phyloP scores from a whole-genome alignment of 192 early-diverging fungal genomes.

The Lobosporangium transversale region DNA sequence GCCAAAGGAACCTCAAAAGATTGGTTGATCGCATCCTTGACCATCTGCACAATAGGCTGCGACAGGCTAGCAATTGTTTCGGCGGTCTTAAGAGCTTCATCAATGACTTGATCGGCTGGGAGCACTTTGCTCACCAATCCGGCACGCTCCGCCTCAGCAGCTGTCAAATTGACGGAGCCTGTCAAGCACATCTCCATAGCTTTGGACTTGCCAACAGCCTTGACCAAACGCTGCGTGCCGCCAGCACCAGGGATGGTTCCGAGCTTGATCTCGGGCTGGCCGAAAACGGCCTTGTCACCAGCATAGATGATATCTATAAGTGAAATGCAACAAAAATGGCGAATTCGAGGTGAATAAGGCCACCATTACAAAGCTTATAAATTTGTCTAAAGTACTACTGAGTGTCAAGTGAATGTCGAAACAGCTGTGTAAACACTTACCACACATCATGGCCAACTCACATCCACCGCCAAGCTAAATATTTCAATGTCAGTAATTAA shows the following conservation, averaged over 20 bases:
- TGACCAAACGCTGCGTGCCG: slow-evolving; percentile 86
- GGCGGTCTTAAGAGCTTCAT: slow-evolving; percentile 91
- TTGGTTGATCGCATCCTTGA: slow-evolving; percentile 96
- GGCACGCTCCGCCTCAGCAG: slow-evolving; percentile 83
- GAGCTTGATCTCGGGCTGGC: slow-evolving; percentile 98
- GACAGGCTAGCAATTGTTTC: slow-evolving; percentile 87
- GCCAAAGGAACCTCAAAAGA: slow-evolving; percentile 88
- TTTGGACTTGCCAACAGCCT: slow-evolving; percentile 96
- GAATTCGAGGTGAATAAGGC: too few species aligned
- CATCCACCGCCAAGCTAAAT: slow-evolving; percentile 94
- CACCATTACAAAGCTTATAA: too few species aligned
- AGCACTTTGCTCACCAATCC: slow-evolving; percentile 93
- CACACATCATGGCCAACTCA: slow-evolving; percentile 99
- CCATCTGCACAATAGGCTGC: slow-evolving; percentile 89
- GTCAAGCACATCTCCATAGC: slow-evolving; percentile 97
- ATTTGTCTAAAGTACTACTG: too few species aligned
- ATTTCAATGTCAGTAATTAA: too few species aligned
- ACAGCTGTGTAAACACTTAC: too few species aligned
- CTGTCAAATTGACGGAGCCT: slow-evolving; percentile 82
- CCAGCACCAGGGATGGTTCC: slow-evolving; percentile 96
- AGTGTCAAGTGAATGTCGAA: too few species aligned
- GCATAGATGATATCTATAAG: slow-evolving; percentile 91
- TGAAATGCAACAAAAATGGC: too few species aligned
- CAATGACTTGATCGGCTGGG: slow-evolving; percentile 86
- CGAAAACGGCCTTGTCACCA: slow-evolving; percentile 95